Percentiles rank a stretch among this genome's conserved stretches.
phyloP scores from a whole-genome alignment of 495 filamentous ascomycete species.

The Symbiotaphrina buchneri region DNA sequence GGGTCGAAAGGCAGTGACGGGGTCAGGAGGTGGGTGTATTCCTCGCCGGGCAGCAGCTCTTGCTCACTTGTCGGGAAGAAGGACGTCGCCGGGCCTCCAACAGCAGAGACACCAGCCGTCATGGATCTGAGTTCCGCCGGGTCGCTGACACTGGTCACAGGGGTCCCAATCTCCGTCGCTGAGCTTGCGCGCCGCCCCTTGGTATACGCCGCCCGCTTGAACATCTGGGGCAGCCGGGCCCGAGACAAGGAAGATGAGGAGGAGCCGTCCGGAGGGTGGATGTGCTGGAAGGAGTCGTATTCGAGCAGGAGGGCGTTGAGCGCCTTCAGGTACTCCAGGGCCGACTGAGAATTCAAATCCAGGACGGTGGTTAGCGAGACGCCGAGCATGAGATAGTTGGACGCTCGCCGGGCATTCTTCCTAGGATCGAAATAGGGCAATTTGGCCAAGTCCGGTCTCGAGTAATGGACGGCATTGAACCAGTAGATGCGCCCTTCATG shows the following conservation, averaged over 20 bases:
- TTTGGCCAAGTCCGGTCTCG: conserved; percentile 53
- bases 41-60: conserved; percentile 30
- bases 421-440: conserved; percentile 39
- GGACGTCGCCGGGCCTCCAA: not conserved
- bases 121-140: conserved; percentile 19
- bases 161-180: conserved; percentile 38
- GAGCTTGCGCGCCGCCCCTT: conserved; percentile 56
- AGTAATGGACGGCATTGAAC: conserved; percentile 91
- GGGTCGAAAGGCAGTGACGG: conserved; percentile 92
- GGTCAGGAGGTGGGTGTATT: conserved; percentile 72
- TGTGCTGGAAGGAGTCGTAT: conserved; percentile 79
- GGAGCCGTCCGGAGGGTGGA: conserved; percentile 55
- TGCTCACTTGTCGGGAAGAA: conserved; percentile 6
- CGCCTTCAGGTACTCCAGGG: conserved; percentile 67
- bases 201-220: conserved; percentile 42
- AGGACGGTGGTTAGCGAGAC: conserved; percentile 74
- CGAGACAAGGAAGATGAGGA: conserved; percentile 48
- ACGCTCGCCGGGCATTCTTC: conserved; percentile 28
- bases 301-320: conserved; percentile 72
- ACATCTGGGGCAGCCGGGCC: conserved; percentile 71
- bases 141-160: conserved; percentile 27
- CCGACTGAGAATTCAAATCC: conserved; percentile 55
- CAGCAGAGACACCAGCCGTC: conserved; percentile 17
- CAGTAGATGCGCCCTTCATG: conserved; percentile 89
- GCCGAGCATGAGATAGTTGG: conserved; percentile 82